Base-by-base conservation (phyloP, 2,329 filamentous ascomycete species). In the Cercospora zeae-maydis region DNA sequence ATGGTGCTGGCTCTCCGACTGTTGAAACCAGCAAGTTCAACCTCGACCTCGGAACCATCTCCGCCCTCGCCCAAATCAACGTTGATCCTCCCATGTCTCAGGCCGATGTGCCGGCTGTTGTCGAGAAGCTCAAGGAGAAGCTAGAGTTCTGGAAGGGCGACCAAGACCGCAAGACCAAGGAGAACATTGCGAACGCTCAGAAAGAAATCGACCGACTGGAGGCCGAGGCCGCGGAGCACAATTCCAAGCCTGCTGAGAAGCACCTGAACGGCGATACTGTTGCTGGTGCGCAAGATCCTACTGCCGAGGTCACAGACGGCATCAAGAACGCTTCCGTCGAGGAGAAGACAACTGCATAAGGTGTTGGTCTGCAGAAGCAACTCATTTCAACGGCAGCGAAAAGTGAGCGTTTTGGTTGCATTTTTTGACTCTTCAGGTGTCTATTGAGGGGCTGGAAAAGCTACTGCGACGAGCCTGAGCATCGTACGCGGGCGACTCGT, bases 181-280 rank as follows among this genome's bases (percentile, higher is more conserved):
- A 91, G 60, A 99, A 99, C 83, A 89, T 98, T 65, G 91, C 92
- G 67, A 96, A 97, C 80, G 95, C 95, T 65, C 90, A 96, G 83
- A 93, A 93, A 79, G 92, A 97, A 78, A 96, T 99, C 67, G 91
- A 93, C 75, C 88, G 88, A 70, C 86, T 98, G 47, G 86, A 88
- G 70, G 80, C 83, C 61, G 93, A 97, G 75, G 87, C 77, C 66
- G 78, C 76, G 69, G 72, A 79, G n/a, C 65, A 57, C 80, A 82
- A 57, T 74, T 66, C 76, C 52, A 61, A 64, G 52, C 58, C 62
- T 58, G 76, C 83, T 76, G 85, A 86, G 75, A 79, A 79, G 63
- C 79, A 78, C 58, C 78, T 83, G 66, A 86, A 86, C 68, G 83
- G 81, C 21, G 75, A 77, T 36, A 78, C 80, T 16, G 79, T 79